Percentiles rank a stretch among this genome's conserved stretches.
phyloP scores from a whole-genome alignment of 2,329 filamentous ascomycete species.

The Ilyonectria robusta region DNA sequence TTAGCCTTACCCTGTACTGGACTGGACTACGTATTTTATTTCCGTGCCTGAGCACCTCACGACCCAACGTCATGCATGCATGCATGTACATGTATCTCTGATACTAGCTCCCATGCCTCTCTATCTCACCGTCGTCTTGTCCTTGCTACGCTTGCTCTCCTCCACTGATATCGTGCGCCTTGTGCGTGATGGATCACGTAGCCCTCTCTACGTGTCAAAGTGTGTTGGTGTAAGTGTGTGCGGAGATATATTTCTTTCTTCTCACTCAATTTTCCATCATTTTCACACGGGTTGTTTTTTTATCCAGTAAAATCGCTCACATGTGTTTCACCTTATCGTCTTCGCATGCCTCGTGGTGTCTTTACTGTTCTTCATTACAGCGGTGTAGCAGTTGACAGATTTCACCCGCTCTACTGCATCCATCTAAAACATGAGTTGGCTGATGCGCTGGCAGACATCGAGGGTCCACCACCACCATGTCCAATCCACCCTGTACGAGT shows the following conservation, averaged over 20 bases:
- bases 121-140: neutral
- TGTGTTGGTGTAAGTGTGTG: constrained; percentile 12
- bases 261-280: neutral
- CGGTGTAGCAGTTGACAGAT: neutral
- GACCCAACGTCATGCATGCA: constrained; percentile 11
- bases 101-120: neutral
- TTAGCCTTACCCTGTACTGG: neutral
- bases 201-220: neutral
- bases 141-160: neutral
- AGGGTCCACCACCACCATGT: neutral
- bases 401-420: neutral
- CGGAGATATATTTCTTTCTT: neutral
- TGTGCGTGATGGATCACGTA: neutral
- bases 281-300: neutral
- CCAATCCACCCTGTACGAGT: neutral
- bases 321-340: constrained; percentile 1
- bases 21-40: constrained; percentile 1
- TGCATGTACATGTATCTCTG: neutral
- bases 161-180: neutral
- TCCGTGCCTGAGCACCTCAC: neutral
- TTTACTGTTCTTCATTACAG: neutral
- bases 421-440: constrained; percentile 5
- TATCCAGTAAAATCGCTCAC: neutral
- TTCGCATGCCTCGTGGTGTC: neutral
- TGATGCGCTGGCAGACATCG: constrained; percentile 8